Evolutionary conservation across 2,329 filamentous ascomycete species (phyloP), one percentile per base, ranked within the genome.

Genomic region (Colletotrichum gloeosporioides): DNA sequence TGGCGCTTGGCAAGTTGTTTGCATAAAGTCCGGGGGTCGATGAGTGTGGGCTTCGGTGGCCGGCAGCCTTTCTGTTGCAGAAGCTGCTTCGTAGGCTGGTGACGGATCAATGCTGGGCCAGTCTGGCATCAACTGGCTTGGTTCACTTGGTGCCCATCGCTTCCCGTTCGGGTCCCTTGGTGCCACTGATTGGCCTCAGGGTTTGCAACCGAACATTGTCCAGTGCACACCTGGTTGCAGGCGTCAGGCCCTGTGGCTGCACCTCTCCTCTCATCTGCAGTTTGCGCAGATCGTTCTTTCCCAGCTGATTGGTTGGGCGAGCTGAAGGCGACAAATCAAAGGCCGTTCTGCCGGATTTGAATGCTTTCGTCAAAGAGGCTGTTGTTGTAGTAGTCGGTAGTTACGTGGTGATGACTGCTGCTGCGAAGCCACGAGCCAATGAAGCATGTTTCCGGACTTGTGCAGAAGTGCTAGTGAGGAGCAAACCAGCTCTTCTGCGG

Each of bases 11-110:
- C 76, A 77, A 53, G 69, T 66, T 62, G 69, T 77, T 77, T 84
- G 83, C 82, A 85, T 83, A 78, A 84, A 83, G 82, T 82, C 81
- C 76, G 77, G 75, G 67, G 62, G 66, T 67, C 27, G 49, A 61
- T 78, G 75, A 77, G 78, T 77, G 74, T 75, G 77, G 75, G 68
- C 76, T 73, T 71, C 66, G 64, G 65, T 73, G 70, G 78, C 59
- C 70, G 75, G 76, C 75, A 71, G 65, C 69, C 78, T 69, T 74
- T 78, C 74, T 80, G 77, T 80, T 77, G 80, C 77, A 82, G 72
- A 79, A 78, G 77, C 76, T 79, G 78, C 80, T 70, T 81, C 78
- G 78, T 59, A 62, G 59, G 62, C 75, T 77, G 77, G 77, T 59
- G 65, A 71, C 69, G 66, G 69, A 77, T 77, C 75, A 77, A 74